These are phyloP conservation scores for Volvariella volvacea DNA, from an alignment of 1,284 basidiomycete genomes.

Conservation along the genomic window DNA sequence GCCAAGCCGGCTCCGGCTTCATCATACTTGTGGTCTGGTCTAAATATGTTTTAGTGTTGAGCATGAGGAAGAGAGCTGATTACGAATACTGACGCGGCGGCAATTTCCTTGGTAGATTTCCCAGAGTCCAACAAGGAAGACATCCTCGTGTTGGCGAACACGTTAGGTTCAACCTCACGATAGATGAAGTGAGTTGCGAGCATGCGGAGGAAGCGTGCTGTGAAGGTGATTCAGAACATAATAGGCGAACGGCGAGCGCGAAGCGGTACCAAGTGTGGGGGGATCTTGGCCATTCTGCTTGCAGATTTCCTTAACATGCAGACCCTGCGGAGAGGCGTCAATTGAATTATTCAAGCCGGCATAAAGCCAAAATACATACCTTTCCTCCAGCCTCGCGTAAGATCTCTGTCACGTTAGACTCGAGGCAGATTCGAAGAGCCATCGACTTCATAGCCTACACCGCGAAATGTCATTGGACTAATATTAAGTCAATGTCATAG, in stretches of 20 bases:
- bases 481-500: slow-evolving; percentile 5
- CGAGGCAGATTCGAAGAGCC: slow-evolving; percentile 21
- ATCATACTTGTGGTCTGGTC: not conserved
- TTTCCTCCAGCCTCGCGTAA: slow-evolving; percentile 28
- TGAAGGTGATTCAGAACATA: not conserved
- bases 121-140: slow-evolving; percentile 33
- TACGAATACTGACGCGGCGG: slow-evolving; percentile 17
- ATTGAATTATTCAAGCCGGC: not conserved
- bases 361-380: slow-evolving; percentile 11
- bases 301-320: slow-evolving; percentile 29
- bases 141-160: slow-evolving; percentile 36
- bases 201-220: slow-evolving; percentile 31
- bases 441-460: slow-evolving; percentile 14
- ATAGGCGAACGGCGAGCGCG: not conserved
- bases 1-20: slow-evolving; percentile 11
- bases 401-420: slow-evolving; percentile 29
- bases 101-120: slow-evolving; percentile 26
- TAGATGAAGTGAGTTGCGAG: slow-evolving; percentile 36
- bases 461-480: no score
- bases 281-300: slow-evolving; percentile 20
- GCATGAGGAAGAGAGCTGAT: not conserved
- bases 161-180: slow-evolving; percentile 31
- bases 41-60: not conserved
- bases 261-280: slow-evolving; percentile 23
- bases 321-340: slow-evolving; percentile 15